Evolutionary conservation across 2,329 filamentous ascomycete genomes (phyloP), one percentile per base, ranked within the genome.

Genomic region (Cryphonectria naterciae): DNA sequence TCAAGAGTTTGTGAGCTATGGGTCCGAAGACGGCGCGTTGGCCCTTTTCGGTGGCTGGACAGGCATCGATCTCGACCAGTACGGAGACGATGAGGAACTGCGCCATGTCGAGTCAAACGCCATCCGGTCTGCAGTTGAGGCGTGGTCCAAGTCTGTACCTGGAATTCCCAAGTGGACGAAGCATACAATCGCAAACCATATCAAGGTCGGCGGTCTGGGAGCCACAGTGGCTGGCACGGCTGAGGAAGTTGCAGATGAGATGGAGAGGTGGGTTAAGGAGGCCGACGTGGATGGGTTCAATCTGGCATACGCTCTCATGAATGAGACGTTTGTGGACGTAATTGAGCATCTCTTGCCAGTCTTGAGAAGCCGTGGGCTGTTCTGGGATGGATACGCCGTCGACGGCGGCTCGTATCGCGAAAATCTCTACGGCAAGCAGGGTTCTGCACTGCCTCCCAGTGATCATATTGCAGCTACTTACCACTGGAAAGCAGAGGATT

Each of bases 11-110:
- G 80, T 86, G 0, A 83, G 83, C 64, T 85, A 90, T 74, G 89
- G 87, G 0, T 86, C 86, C 1, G 83, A 86, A 58, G 89, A 91
- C 70, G 90, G 89, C 5, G 89, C 89, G 0, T 77, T 91, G 65
- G 88, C 89, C 0, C 78, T 92, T 2, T 92, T 92, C 74, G 88
- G 89, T 2, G 89, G 89, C 0, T 91, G 89, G 88, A 91, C 89
- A 0, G 89, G 89, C 0, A 89, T 91, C 63, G 88, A 92, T 76
- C 80, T 92, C 35, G 82, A 84, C 8, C 80, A 85, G 60, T 91
- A 91, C 74, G 85, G 81, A 0, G 89, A 91, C 37, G 89, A 91
- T 58, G 85, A 91, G 75, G 89, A 92, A 77, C 79, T 92, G 66
- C 80, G 88, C 17, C 81, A 87, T 68, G 87, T 90, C n/a, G 85